phyloP scores from a whole-genome alignment of 306 rosid genomes.

The Corylus heterophylla region DNA sequence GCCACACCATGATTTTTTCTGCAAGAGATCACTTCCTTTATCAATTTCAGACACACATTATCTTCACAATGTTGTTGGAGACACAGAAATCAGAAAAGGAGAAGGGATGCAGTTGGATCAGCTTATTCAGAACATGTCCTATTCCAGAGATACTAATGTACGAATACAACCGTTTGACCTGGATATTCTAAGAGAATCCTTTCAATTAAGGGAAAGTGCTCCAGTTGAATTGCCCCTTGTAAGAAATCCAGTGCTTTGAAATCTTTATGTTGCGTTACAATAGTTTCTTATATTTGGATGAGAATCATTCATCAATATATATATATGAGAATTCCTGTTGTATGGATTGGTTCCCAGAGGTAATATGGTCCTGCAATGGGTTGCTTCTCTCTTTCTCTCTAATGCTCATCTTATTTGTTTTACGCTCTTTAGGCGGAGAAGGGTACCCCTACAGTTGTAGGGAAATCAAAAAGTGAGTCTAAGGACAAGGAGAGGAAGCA shows the following conservation, averaged over 20 bases:
- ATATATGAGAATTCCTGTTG: background rate
- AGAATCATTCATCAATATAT: background rate
- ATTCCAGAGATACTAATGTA: conserved; percentile 61
- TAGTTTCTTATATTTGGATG: conserved; percentile 19
- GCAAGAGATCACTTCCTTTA: conserved; percentile 90
- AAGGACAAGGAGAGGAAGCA: conserved; percentile 96
- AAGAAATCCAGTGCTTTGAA: conserved; percentile 40
- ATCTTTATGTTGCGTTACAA: background rate
- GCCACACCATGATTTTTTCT: conserved; percentile 87
- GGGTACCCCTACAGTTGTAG: conserved; percentile 77
- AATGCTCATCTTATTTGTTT: conserved; percentile 2
- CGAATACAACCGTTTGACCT: conserved; percentile 82
- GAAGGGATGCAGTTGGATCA: conserved; percentile 98
- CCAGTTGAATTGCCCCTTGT: conserved; percentile 85
- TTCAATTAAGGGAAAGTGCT: conserved; percentile 77
- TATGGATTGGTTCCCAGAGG: conserved; percentile 11
- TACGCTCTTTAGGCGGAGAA: conserved; percentile 67
- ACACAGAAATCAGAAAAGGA: conserved; percentile 93
- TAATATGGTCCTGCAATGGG: background rate
- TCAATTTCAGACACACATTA: conserved; percentile 88
- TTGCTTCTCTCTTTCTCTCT: conserved; percentile 3
- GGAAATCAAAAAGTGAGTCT: conserved; percentile 74
- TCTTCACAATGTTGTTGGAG: conserved; percentile 87
- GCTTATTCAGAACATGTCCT: conserved; percentile 74
- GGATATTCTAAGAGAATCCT: conserved; percentile 81